Evolutionary conservation across 441 rosid genomes (phyloP).

Genomic region (Erodium chrysanthum): DNA sequence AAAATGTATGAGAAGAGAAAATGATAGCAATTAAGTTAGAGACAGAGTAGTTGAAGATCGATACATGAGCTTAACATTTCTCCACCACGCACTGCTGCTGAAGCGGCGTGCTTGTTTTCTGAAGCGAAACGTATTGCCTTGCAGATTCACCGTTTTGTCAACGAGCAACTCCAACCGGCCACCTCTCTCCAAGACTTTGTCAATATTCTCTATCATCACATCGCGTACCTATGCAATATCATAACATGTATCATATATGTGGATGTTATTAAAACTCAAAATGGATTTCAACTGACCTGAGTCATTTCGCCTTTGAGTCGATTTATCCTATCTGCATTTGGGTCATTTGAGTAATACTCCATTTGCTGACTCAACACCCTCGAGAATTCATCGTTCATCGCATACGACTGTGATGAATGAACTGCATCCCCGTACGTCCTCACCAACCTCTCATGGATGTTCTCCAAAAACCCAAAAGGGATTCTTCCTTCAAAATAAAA

Average conservation of each 20-base stretch:
- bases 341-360: slow-evolving; percentile 69
- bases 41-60: no score
- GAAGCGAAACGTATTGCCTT: slow-evolving; percentile 88
- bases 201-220: slow-evolving; percentile 92
- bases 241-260: background rate
- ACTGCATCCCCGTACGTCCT: slow-evolving; percentile 67
- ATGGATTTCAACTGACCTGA: slow-evolving; percentile 41
- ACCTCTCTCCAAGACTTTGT: slow-evolving; percentile 87
- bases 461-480: slow-evolving; percentile 86
- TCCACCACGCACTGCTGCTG: slow-evolving; percentile 81
- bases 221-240: slow-evolving; percentile 44
- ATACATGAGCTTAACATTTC: slow-evolving; percentile 80
- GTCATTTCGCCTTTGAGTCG: slow-evolving; percentile 85
- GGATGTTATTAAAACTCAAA: background rate
- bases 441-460: slow-evolving; percentile 84
- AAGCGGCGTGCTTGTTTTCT: slow-evolving; percentile 86
- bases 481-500: slow-evolving; percentile 43
- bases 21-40: background rate
- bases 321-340: slow-evolving; percentile 74
- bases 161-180: slow-evolving; percentile 90
- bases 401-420: slow-evolving; percentile 72
- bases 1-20: background rate
- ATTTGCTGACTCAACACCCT: slow-evolving; percentile 84
- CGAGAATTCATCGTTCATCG: slow-evolving; percentile 87
- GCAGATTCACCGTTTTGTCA: slow-evolving; percentile 87